Conservation (phyloP, 2,329 filamentous ascomycete genomes). For the Xylaria sp. region DNA sequence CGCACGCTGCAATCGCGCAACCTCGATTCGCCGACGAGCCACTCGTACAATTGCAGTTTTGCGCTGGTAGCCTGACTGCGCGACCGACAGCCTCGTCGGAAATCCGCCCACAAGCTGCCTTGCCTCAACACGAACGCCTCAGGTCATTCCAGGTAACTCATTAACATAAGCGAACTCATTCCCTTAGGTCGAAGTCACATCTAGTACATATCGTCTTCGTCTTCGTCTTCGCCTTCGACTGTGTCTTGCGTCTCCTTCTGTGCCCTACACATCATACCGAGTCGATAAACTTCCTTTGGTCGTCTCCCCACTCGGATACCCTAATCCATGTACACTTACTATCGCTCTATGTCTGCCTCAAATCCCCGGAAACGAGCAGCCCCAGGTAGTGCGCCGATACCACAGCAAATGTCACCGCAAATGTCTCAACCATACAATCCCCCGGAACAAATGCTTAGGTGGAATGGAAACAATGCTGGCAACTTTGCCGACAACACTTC, state of each 20-base stretch:
- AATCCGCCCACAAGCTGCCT: slow-evolving; percentile 37
- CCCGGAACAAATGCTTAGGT: slow-evolving; percentile 65
- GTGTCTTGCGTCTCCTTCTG: not conserved
- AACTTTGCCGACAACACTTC: slow-evolving; percentile 50
- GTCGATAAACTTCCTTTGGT: slow-evolving; percentile 17
- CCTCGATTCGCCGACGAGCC: slow-evolving; percentile 30
- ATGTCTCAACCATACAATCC: slow-evolving; percentile 53
- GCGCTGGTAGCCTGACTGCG: slow-evolving; percentile 40
- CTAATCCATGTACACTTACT: slow-evolving; percentile 48
- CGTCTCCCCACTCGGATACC: slow-evolving; percentile 26
- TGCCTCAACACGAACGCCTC: slow-evolving; percentile 22
- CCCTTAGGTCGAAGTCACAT: slow-evolving; percentile 10
- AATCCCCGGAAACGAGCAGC: slow-evolving; percentile 52
- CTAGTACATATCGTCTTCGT: not conserved
- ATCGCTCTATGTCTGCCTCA: slow-evolving; percentile 49
- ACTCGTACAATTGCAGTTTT: slow-evolving; percentile 28
- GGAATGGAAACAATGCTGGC: slow-evolving; percentile 58
- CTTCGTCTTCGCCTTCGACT: not conserved
- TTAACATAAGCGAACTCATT: not conserved
- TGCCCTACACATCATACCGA: not conserved
- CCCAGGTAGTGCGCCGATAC: slow-evolving; percentile 49
- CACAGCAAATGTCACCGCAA: slow-evolving; percentile 54
- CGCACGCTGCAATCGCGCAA: slow-evolving; percentile 24
- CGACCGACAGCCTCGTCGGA: slow-evolving; percentile 41
- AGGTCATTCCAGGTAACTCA: not conserved